Percentiles rank a stretch among this genome's conserved stretches.
phyloP scores from a whole-genome alignment of 2,329 filamentous ascomycete genomes.

The Aspergillus sp. region DNA sequence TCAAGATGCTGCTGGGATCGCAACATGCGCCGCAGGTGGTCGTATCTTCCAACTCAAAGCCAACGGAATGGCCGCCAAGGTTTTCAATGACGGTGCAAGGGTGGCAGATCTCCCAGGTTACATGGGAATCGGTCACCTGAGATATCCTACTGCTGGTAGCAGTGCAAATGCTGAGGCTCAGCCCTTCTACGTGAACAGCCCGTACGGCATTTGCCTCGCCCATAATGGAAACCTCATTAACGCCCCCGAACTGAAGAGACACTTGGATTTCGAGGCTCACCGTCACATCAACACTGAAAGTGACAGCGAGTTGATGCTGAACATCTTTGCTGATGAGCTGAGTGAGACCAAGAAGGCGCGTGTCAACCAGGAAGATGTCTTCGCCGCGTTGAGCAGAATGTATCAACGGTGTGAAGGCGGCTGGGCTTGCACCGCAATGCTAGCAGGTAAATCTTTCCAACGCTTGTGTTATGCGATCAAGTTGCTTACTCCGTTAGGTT shows the following conservation, averaged over 20 bases:
- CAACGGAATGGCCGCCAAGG: conserved; percentile 80
- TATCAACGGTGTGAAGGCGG: conserved; percentile 72
- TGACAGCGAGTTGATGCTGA: conserved; percentile 84
- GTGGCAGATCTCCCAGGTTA: conserved; percentile 75
- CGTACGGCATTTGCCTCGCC: conserved; percentile 77
- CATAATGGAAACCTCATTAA: conserved; percentile 92
- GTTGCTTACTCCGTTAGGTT: conserved; percentile 49
- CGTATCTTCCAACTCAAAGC: conserved; percentile 88
- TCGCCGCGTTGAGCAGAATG: conserved; percentile 69
- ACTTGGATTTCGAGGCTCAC: conserved; percentile 75
- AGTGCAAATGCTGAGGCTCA: conserved; percentile 83
- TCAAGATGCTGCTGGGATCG: conserved; percentile 86
- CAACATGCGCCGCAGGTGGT: conserved; percentile 71
- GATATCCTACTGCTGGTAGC: conserved; percentile 87
- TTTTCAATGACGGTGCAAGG: conserved; percentile 77
- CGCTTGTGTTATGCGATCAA: background rate
- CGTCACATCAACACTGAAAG: conserved; percentile 89
- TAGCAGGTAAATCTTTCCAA: conserved; percentile 56
- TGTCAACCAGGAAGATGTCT: conserved; percentile 76
- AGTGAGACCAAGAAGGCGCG: conserved; percentile 78
- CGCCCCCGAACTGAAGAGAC: conserved; percentile 65
- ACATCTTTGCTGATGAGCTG: conserved; percentile 81
- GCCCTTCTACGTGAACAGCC: conserved; percentile 88
- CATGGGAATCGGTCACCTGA: conserved; percentile 82
- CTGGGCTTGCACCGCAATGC: conserved; percentile 79